phyloP scores from a whole-genome alignment of 192 early-diverging fungal species.

The Podila epicladia region DNA sequence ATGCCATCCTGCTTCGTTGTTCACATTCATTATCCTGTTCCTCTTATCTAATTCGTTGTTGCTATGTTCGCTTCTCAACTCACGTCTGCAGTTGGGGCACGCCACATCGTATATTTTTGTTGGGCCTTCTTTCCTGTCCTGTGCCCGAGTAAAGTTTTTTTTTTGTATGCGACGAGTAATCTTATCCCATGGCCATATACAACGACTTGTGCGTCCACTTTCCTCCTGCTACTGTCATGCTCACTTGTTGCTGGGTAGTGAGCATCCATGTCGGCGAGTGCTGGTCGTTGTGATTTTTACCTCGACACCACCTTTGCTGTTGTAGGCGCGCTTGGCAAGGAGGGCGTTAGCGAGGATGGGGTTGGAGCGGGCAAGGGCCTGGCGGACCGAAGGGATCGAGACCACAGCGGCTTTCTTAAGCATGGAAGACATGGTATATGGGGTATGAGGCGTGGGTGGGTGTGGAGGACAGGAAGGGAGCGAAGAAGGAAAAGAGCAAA shows the following conservation, averaged over 20 bases:
- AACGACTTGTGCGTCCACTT: no score
- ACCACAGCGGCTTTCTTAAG: constrained; percentile 43
- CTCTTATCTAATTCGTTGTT: no score
- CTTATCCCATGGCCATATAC: no score
- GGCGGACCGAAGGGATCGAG: constrained; percentile 50
- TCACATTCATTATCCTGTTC: no score
- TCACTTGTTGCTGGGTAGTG: not conserved
- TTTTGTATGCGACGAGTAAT: no score
- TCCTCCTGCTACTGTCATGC: not conserved
- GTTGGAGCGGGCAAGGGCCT: constrained; percentile 49
- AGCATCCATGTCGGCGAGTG: not conserved
- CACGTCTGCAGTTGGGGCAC: no score
- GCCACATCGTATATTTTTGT: no score
- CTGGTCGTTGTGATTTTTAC: not conserved
- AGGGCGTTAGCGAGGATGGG: constrained; percentile 40
- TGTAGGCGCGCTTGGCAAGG: constrained; percentile 36
- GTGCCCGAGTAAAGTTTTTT: no score
- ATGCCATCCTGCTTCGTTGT: no score
- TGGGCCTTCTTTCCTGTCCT: no score
- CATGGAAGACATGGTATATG: constrained; percentile 30
- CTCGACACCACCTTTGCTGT: constrained; percentile 51
- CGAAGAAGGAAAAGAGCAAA: not conserved
- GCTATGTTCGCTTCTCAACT: no score
- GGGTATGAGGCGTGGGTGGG: not conserved
- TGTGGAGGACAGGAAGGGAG: not conserved